Conservation (phyloP, 2,329 filamentous ascomycete species). For the Fusarium penzigii region DNA sequence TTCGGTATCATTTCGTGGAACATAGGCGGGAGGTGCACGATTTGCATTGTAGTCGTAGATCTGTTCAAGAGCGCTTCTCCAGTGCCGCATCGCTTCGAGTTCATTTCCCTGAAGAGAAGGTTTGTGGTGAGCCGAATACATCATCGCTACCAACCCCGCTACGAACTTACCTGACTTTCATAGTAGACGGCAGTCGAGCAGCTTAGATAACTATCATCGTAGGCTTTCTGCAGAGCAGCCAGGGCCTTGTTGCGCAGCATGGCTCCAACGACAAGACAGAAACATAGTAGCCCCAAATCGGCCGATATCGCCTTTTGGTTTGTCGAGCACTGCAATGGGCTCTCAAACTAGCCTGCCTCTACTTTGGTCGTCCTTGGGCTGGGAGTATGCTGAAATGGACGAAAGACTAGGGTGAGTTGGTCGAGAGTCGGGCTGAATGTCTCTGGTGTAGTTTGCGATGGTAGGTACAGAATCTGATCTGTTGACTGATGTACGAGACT, state of each 20-base stretch:
- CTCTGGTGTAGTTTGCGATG: neutral
- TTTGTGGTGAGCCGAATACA: constrained; percentile 5
- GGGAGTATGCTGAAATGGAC: too few relatives aligned
- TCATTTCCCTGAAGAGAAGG: constrained; percentile 72
- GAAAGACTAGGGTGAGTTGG: neutral
- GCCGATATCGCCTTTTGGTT: constrained; percentile 17
- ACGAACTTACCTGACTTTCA: constrained; percentile 72
- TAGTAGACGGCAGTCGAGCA: constrained; percentile 97
- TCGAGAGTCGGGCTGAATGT: neutral
- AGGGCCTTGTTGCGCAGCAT: constrained; percentile 59
- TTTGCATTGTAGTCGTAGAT: constrained; percentile 86
- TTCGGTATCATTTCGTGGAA: constrained; percentile 79
- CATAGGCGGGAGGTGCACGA: constrained; percentile 67
- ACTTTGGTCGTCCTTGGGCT: too few relatives aligned
- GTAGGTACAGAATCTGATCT: neutral
- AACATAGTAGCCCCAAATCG: constrained; percentile 31
- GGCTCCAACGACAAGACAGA: constrained; percentile 29
- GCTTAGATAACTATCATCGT: constrained; percentile 92
- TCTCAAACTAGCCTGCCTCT: neutral
- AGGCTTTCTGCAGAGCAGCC: constrained; percentile 89
- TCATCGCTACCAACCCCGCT: neutral
- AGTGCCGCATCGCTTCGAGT: constrained; percentile 84
- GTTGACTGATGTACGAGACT: neutral
- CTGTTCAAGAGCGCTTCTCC: constrained; percentile 83
- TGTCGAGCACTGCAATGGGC: constrained; percentile 11